Evolutionary conservation across 495 filamentous ascomycete genomes (phyloP), one percentile per base, ranked within the genome.

Genomic region (Podospora pseudoanserina): DNA sequence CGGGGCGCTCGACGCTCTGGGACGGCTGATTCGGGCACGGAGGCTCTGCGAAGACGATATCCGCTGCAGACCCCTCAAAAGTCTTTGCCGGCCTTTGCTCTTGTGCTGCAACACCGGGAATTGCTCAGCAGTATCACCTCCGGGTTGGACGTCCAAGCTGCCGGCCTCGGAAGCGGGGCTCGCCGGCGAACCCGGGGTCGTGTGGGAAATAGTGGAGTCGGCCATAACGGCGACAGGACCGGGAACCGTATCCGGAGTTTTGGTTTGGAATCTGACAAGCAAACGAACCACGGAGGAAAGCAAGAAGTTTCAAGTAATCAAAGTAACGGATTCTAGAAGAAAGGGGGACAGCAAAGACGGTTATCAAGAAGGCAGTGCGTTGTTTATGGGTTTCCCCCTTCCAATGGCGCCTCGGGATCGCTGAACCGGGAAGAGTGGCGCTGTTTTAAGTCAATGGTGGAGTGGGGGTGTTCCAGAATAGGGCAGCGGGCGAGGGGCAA

Each of bases 21-120:
- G 83, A 69, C 90, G 86, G 30, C 87, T 83, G 61, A 89, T 76
- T 64, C 88, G 87, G 13, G 39, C 39, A 34, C 85, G 79, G 30
- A 98, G 80, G 26, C 91, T 90, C 11, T 92, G 90, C 2, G 91
- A 93, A 2, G 95, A 97, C 18, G 93, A 91, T 67, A 98, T 95
- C 56, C 93, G 91, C 72, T 96, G 89, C 61, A 99, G 85, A 61
- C 87, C 88, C 68, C 92, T 89, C 23, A 97, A 79, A 55, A 98
- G 80, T 63, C 88, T 88, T 66, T 89, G 87, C 39, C 91, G 86
- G 26, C 91, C 89, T 76, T 89, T 93, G 60, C 88, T 82, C 78
- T 92, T 95, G 7, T 79, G 78, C 13, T 82, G 81, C 39, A 49
- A 49, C 39, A 49, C 39, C 2, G 39, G 39, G 39, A 49, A 49